phyloP scores from a whole-genome alignment of 208 protist genomes.

The Acanthamoeba sp. region DNA sequence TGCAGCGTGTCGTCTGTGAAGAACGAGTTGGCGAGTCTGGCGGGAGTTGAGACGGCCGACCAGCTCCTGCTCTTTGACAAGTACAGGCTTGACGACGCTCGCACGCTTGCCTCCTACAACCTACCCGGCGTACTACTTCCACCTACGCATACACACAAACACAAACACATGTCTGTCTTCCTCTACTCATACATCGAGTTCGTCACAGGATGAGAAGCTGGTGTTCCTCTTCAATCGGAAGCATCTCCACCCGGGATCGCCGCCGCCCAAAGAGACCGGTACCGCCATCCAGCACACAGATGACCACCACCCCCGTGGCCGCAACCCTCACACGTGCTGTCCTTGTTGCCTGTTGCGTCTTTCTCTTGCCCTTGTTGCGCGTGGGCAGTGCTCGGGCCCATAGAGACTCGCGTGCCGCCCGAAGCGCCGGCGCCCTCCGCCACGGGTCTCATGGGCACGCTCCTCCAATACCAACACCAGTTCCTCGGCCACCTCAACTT shows the following conservation, averaged over 20 bases:
- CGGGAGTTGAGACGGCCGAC: background rate
- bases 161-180: background rate
- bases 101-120: conserved; percentile 7
- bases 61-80: conserved; percentile 48
- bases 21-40: background rate
- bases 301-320: background rate
- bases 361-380: background rate
- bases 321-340: background rate
- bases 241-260: background rate
- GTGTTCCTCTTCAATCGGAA: conserved; percentile 63
- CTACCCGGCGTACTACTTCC: conserved; percentile 26
- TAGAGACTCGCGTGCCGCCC: background rate
- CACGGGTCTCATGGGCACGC: background rate
- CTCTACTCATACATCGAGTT: background rate
- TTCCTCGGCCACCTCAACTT: conserved; percentile 54
- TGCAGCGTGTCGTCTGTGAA: conserved; percentile 18
- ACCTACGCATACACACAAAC: background rate
- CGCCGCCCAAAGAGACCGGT: conserved; percentile 48
- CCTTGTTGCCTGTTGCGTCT: no score
- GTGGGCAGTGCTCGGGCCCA: background rate
- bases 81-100: conserved; percentile 6
- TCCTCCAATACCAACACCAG: conserved; percentile 42
- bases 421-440: background rate
- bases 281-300: background rate
- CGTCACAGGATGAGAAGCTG: background rate